Evolutionary conservation across 495 filamentous ascomycete species (phyloP).

Genomic region (Podospora pseudopauciseta): DNA sequence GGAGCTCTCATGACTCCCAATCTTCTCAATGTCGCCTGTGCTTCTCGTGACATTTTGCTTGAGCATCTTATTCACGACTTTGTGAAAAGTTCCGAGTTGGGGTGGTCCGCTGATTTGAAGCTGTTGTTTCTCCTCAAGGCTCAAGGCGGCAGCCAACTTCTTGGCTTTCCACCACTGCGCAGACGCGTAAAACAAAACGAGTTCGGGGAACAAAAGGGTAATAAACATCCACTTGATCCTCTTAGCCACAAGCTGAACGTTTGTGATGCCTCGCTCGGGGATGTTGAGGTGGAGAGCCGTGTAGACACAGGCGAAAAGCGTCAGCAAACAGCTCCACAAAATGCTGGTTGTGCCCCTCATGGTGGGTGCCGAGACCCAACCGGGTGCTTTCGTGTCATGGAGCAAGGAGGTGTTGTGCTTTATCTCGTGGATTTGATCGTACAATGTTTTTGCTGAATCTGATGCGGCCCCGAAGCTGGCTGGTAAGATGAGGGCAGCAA

Average conservation of each 20-base stretch:
- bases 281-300: conserved; percentile 22
- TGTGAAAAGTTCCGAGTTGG: conserved; percentile 24
- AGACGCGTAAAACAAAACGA: conserved; percentile 15
- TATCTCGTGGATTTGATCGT: background rate
- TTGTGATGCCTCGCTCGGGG: conserved; percentile 9
- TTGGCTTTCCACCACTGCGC: conserved; percentile 14
- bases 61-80: too few species aligned
- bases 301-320: conserved; percentile 11
- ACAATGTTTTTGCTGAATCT: background rate
- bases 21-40: too few species aligned
- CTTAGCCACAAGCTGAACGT: background rate
- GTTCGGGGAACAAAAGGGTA: conserved; percentile 16
- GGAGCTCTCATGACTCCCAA: too few species aligned
- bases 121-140: conserved; percentile 33
- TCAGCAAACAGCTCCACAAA: conserved; percentile 8
- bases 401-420: background rate
- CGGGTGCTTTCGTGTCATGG: background rate
- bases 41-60: too few species aligned
- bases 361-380: conserved; percentile 4
- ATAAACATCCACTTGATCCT: conserved; percentile 14
- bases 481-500: too few species aligned
- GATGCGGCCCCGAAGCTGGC: too few species aligned
- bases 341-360: conserved; percentile 9
- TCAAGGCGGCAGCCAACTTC: background rate
- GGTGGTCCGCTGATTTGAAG: conserved; percentile 28